Base-by-base conservation (phyloP, 2,329 filamentous ascomycete genomes). In the Colletotrichum phormii region DNA sequence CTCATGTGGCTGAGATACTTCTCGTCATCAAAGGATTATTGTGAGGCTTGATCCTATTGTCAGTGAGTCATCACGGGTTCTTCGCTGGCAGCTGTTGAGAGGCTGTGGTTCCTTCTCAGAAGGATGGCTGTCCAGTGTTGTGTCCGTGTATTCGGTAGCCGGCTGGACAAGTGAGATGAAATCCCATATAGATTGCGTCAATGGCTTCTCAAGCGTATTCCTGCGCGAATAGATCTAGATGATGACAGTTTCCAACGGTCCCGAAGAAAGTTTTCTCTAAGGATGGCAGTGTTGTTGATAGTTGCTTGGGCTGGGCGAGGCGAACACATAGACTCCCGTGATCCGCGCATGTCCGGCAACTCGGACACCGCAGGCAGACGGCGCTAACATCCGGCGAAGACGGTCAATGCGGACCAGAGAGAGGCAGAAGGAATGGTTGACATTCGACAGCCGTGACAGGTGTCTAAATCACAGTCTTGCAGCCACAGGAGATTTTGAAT, bases 121-220 rank as follows among this genome's bases (percentile, higher is more conserved):
- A 54, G 53, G 22, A 72, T 33, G 64, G 13, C 5, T 64, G 53
- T 55, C 54, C 46, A 54, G 59, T 13, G 37, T 64, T 12, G 12
- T 57, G 66, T 49, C 64, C 26, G 60, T 70, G 59, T 65, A 49
- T 35, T 22, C 31, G 11, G 29, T 12, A 29, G 26, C 31, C 18
- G 15, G 26, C 29, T 35, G n/a, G 13, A 57, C 12, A 57, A 18
- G n/a, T 1, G 51, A 31, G 24, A 29, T 53, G 46, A 26, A 29
- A 24, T 29, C 18, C 26, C 35, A 70, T 35, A 55, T 18, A 7
- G 35, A 57, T 61, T 64, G 59, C 66, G 66, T 72, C 71, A 72
- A 61, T 70, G 71, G 66, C 66, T 70, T 63, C 26, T 22, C 26
- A 55, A 18, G 29, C 18, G 31, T 55, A 22, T 35, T 31, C 33